Base-by-base conservation (phyloP, 805 yeast species). In the Myxozyma neglecta region DNA sequence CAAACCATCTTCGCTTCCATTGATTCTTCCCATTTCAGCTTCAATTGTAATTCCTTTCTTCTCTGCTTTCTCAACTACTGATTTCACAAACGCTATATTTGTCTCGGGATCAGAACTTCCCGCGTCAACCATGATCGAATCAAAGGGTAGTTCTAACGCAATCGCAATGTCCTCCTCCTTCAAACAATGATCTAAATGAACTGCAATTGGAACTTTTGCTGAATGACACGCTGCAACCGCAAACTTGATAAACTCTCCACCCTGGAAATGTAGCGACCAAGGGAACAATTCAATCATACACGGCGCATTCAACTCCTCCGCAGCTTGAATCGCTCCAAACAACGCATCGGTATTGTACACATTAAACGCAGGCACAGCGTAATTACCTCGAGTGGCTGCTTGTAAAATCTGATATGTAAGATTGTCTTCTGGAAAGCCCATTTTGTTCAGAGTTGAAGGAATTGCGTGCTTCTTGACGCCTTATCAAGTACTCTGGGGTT, bases 81-180 rank as follows among this genome's bases (percentile, higher is more conserved):
- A 69, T 55, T 66, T 65, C 14, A 75, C 75, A 39, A 63, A 66
- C 32, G 56, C 46, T 36, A 74, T 58, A 62, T 73, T 74, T 44
- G 72, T 75, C 51, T 72, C 72, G 51, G 71, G 73, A 42, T 74
- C 75, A 34, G 72, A 72, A 42, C 70, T 72, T 1, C 76, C 73
- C 70, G 74, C 74, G 63, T 75, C 78, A 10, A 75, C 73, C 77
- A 75, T 74, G 42, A 75, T 74, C 13, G 77, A 73, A 59, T 75
- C 77, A 55, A 75, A 74, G 29, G 77, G 76, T 56, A 75, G 61
- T 8, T 67, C 68, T 29, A 63, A 61, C 4, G 77, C 77, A 9
- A 71, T 70, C 53, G 68, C 65, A 18, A 75, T 71, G 52, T 72
- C 64, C n/a, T 71, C 70, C 13, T 65, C 65, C 39, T 70, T 72